Base-by-base conservation (phyloP, 805 yeast species). In the Alloascoidea africana region DNA sequence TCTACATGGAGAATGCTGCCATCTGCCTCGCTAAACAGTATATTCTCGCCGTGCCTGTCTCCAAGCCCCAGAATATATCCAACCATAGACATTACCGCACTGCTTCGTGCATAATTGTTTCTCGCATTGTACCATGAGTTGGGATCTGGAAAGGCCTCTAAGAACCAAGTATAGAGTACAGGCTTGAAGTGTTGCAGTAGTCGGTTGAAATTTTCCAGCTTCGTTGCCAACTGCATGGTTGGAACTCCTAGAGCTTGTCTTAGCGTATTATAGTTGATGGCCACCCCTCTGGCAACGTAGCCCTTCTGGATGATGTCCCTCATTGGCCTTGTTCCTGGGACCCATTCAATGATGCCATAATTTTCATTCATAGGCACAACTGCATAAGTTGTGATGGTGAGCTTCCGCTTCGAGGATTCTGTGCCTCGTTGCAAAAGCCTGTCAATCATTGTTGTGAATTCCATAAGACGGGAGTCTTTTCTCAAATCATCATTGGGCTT, bases 31-130 rank as follows among this genome's bases (percentile, higher is more conserved):
- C 76, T 69, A 30, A 89, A 60, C 39, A 91, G 58, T 15, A 91
- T 73, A 50, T 91, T 91, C 51, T 91, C 99, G 46, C 95, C 81
- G 53, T 91, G 99, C 32, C 99, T 66, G 56, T 91, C 99, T 16
- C 99, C 99, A 36, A 91, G 65, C 5, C 98, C 98, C 17, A 91
- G 64, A 35, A 91, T 73, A 52, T 83, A 84, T 0, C 99, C 98
- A 3, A 89, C 94, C 64, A 91, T 85, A 0, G 96, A 86, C 98
- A 93, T 91, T 0, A 89, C 97, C 0, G 96, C 96, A 17, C 81
- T 65, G 0, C 95, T 75, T 39, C 94, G 64, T 0, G 83, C 75
- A 52, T 70, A 93, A 27, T 66, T 63, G 36, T 76, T 77, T 39
- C 97, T 60, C 1, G 89, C 82, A 33, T 67, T 66, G 42, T 84